Conservation (phyloP, 83 land plant genomes). For the Picea engelmannii region DNA sequence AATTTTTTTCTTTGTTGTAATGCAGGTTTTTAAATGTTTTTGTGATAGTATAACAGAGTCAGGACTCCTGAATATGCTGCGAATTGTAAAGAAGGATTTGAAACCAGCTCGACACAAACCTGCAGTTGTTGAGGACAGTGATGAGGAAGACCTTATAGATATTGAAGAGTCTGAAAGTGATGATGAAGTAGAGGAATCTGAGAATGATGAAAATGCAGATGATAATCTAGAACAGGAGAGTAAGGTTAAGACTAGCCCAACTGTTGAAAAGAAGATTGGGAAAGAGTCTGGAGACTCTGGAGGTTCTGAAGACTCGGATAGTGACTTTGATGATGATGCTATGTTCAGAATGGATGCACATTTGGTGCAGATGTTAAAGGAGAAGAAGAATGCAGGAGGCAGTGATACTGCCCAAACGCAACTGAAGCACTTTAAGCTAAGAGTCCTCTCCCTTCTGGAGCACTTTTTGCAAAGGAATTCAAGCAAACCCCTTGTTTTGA, state of each 20-base stretch:
- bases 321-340: conserved; percentile 87
- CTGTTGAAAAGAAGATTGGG: conserved; percentile 1
- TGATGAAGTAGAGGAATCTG: conserved; percentile 40
- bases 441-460: conserved; percentile 86
- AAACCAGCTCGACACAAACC: conserved; percentile 53
- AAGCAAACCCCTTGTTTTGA: conserved; percentile 63
- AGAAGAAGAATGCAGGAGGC: conserved; percentile 53
- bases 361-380: conserved; percentile 62
- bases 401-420: conserved; percentile 71
- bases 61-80: conserved; percentile 62
- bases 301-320: conserved; percentile 53
- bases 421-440: conserved; percentile 78
- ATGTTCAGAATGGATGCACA: conserved; percentile 88
- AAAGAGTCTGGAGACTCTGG: conserved; percentile 19
- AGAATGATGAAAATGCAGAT: conserved; percentile 26
- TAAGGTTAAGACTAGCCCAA: not conserved
- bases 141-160: conserved; percentile 63
- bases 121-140: conserved; percentile 36
- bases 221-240: conserved; percentile 28
- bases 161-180: conserved; percentile 57
- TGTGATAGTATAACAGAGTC: conserved; percentile 66
- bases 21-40: conserved; percentile 79
- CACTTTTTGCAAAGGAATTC: conserved; percentile 79
- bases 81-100: conserved; percentile 67
- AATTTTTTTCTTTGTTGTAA: conserved; percentile 2